Evolutionary conservation across 2,329 filamentous ascomycete genomes (phyloP).

Genomic region (Stagonosporopsis tanaceti): DNA sequence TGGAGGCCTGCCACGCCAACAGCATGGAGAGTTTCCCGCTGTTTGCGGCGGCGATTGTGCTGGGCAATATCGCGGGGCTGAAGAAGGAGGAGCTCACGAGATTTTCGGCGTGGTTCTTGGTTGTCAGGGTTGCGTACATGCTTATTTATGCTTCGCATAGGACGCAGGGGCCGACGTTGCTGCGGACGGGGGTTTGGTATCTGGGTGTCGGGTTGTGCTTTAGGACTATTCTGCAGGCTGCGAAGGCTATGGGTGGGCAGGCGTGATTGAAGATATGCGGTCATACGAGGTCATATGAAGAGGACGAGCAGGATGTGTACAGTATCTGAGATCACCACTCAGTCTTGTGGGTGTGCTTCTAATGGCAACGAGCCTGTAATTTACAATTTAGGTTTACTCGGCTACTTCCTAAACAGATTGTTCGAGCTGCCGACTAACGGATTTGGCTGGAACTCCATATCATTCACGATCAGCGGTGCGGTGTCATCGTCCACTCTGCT

Average conservation of each 20-base stretch:
- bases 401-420: constrained; percentile 31
- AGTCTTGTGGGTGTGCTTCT: neutral
- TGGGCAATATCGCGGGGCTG: constrained; percentile 53
- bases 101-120: constrained; percentile 50
- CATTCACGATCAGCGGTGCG: constrained; percentile 46
- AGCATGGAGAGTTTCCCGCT: constrained; percentile 57
- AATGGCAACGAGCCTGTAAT: neutral
- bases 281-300: neutral
- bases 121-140: constrained; percentile 49
- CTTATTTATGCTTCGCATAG: constrained; percentile 46
- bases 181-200: constrained; percentile 34
- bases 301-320: neutral
- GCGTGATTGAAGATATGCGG: neutral
- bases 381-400: neutral
- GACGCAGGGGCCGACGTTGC: constrained; percentile 29
- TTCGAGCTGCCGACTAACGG: constrained; percentile 51
- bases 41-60: constrained; percentile 54
- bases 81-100: constrained; percentile 43
- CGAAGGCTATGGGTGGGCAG: constrained; percentile 29
- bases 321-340: neutral
- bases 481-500: constrained; percentile 53
- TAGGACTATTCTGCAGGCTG: constrained; percentile 30
- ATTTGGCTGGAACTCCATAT: constrained; percentile 59
- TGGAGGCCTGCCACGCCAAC: constrained; percentile 56
- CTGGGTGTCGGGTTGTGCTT: constrained; percentile 33